Evolutionary conservation across 1,139 yeast genomes (phyloP), one percentile per base, ranked within the genome.

Genomic region (Meyerozyma guilliermondii): DNA sequence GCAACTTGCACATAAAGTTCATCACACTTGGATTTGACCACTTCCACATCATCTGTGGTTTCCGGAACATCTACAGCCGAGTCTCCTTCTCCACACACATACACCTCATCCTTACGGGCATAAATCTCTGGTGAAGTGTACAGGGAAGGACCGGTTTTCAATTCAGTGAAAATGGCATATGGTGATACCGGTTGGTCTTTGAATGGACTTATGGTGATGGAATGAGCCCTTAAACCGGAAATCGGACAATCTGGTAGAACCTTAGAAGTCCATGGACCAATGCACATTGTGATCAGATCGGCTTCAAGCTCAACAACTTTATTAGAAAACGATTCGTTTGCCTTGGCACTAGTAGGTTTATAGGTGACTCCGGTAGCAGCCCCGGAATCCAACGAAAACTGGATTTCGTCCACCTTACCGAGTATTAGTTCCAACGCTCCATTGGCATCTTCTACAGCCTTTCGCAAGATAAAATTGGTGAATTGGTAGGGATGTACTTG

Each of bases 11-110:
- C 75, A 62, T 86, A 91, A 46, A 92, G 70, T 51, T 87, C 91
- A 54, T 89, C 96, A 68, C 98, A 92, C 60, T 87, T 86, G 40
- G 84, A 86, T 44, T 83, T 78, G 36, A 87, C 89, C 28, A 91
- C 95, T 60, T 85, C 89, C 24, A 92, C 96, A 51, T 89, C 95
- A 58, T 88, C 96, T 0, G 96, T 87, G 0, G 95, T 85, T 55
- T 88, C 97, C 1, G 98, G 98, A 33, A 92, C 80, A 43, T 87
- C 91, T 26, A 86, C 95, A 7, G 85, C 75, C 1, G 92, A 83
- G 58, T 91, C 97, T 36, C 97, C 96, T 63, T 92, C 98, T 39
- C 98, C 98, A 66, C 98, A 92, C 1, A 92, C 94, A 56, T 91
- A 92, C 28, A 92, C 95, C 63, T 92, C 98, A 63, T 92, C 97